phyloP scores from a whole-genome alignment of 163 green algal genomes.

The Coccomyxa subellipsoidea region DNA sequence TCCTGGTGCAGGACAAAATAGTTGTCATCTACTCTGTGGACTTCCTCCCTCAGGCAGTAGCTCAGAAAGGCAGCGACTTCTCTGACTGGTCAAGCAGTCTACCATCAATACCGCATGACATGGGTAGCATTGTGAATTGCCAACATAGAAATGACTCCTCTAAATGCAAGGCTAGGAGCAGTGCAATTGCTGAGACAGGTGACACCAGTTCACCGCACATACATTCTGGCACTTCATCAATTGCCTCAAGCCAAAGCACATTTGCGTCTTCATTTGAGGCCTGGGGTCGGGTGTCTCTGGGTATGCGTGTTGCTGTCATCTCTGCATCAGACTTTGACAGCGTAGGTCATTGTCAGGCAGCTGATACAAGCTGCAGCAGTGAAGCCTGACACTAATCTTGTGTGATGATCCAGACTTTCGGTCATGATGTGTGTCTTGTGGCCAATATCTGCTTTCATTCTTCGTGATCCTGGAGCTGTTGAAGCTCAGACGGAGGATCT shows the following conservation, averaged over 20 bases:
- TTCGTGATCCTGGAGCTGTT: too few species aligned
- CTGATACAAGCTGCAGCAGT: too few species aligned
- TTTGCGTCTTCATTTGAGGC: not conserved
- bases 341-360: too few species aligned
- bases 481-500: too few species aligned
- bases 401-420: too few species aligned
- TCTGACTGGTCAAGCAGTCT: too few species aligned
- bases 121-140: too few species aligned
- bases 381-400: too few species aligned
- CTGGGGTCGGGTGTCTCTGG: not conserved
- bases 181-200: not conserved
- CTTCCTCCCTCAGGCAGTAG: not conserved
- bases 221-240: not conserved
- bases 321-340: not conserved
- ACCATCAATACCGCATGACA: too few species aligned
- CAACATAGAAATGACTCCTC: too few species aligned
- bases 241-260: not conserved
- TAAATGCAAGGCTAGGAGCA: not conserved
- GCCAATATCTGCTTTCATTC: not conserved
- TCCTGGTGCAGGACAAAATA: conserved; percentile 2
- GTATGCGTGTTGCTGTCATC: not conserved
- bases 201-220: not conserved
- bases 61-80: too few species aligned
- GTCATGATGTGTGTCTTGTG: too few species aligned
- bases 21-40: conserved; percentile 19